Base-by-base conservation (phyloP, 148 eudicot genomes). In the Pharnaceum exiguum region DNA sequence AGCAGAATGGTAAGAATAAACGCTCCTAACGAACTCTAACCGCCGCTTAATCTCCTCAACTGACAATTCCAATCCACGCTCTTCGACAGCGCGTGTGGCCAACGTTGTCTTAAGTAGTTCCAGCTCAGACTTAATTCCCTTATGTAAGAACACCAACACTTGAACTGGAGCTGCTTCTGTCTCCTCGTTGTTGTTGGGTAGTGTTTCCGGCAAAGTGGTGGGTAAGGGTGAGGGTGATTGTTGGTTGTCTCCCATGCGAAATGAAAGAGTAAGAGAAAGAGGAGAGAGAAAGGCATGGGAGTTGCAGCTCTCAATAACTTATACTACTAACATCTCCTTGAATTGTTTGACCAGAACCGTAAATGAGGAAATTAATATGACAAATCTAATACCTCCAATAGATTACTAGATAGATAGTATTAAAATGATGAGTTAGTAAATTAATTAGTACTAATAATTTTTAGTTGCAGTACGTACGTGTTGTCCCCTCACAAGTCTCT, bases 11-110 rank as follows among this genome's bases (percentile, higher is more conserved):
- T 87, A 82, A 46, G 70, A 65, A 57, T 75, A 84, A 17, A 87
- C 95, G 59, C 73, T 72, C 72, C 74, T 84, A 44, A 90, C 66
- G 60, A 90, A 90, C 69, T 87, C 83, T 38, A 90, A 75, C 71
- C 86, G 67, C 60, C 75, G 57, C 17, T 57, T 54, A 18, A 90
- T 62, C 46, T 82, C 80, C 31, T 13, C 65, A 40, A 82, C 68
- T 42, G 71, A 61, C 26, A 46, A 19, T 31, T 77, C 76, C 8
- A 63, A 33, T 3, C 68, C 64, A 6, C 28, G 16, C 15, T 8
- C 57, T 12, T 33, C 54, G 33, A 63, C 71, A 13, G 54, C 68
- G 58, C 52, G 73, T 19, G 58, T 60, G 6, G 72, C 76, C 49
- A 33, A 70, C 60, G 49, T 69, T 62, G 73, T 30, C 37, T 10